A percentile compares a stretch with the other conserved stretches of the same genome.
Evolutionary conservation across 805 yeast species (phyloP).

Genomic region (Wickerhamiella allomyrinae): DNA sequence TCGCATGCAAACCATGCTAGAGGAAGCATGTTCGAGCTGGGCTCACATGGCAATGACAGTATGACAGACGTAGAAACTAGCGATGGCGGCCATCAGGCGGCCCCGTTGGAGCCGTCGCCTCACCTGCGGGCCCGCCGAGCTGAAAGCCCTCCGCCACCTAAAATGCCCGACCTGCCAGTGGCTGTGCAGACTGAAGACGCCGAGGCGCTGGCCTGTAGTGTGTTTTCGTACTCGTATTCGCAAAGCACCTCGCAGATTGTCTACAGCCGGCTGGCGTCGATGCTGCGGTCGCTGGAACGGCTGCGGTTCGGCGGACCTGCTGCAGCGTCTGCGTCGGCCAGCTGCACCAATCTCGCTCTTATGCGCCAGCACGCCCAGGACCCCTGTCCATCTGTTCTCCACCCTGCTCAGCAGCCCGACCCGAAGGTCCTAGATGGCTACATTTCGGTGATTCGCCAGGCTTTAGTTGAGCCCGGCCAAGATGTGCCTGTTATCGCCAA

Average conservation of each 20-base stretch:
- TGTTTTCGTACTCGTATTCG: conserved; percentile 15
- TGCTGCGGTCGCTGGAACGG: conserved; percentile 9
- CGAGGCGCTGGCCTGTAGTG: conserved; percentile 4
- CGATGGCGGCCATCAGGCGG: too few relatives aligned
- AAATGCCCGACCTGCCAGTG: conserved; percentile 1
- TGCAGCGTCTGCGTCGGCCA: neutral
- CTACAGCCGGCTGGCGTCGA: conserved; percentile 12
- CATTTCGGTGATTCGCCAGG: neutral
- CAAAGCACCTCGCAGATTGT: conserved; percentile 12
- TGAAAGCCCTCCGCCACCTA: conserved; percentile 1
- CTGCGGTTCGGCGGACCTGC: neutral
- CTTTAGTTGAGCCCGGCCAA: neutral
- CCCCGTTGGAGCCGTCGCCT: neutral
- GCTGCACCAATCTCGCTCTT: neutral
- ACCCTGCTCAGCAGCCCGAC: neutral
- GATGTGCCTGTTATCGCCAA: neutral
- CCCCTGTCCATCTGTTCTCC: neutral
- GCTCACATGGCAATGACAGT: too few relatives aligned
- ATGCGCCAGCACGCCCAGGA: neutral
- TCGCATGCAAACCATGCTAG: neutral
- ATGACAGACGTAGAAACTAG: too few relatives aligned
- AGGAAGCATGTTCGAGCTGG: neutral
- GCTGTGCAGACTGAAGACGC: neutral
- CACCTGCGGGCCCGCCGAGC: conserved; percentile 2
- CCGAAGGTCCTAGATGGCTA: neutral